These are phyloP conservation scores for Globisporangium lucens DNA, from an alignment of 352 stramenopile genomes.

Conservation along the genomic window DNA sequence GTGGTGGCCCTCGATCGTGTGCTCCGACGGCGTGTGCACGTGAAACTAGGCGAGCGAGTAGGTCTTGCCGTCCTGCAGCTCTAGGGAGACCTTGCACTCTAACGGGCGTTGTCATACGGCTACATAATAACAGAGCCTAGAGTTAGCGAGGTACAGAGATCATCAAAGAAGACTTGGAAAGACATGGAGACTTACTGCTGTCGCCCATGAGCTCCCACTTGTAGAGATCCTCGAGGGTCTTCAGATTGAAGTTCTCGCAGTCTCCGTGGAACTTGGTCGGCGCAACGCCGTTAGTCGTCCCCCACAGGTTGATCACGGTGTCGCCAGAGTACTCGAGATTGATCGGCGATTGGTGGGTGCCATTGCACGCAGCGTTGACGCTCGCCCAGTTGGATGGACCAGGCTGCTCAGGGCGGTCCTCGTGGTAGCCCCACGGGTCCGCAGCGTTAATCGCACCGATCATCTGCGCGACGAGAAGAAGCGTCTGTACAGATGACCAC, in stretches of 20 bases:
- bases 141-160: not conserved
- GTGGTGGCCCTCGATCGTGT: slow-evolving; percentile 41
- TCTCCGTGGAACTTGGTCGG: slow-evolving; percentile 50
- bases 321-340: slow-evolving; percentile 41
- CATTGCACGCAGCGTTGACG: slow-evolving; percentile 30
- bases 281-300: slow-evolving; percentile 23
- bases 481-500: slow-evolving; percentile 1
- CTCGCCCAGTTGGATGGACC: slow-evolving; percentile 47
- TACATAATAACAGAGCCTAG: not conserved
- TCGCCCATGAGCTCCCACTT: slow-evolving; percentile 52
- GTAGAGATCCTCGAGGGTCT: slow-evolving; percentile 58
- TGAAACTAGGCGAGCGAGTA: slow-evolving; percentile 64
- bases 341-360: slow-evolving; percentile 53
- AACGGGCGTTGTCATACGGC: not conserved
- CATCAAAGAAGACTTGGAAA: not conserved
- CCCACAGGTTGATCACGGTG: slow-evolving; percentile 42
- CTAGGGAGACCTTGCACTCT: slow-evolving; percentile 50
- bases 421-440: slow-evolving; percentile 49
- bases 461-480: slow-evolving; percentile 25
- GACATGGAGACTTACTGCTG: slow-evolving; percentile 22
- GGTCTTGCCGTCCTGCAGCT: slow-evolving; percentile 35
- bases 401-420: slow-evolving; percentile 27
- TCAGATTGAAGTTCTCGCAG: slow-evolving; percentile 52
- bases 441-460: slow-evolving; percentile 20
- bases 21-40: slow-evolving; percentile 42